Conservation (phyloP, 177 flowering plant species). For the Vitis hybrid region DNA sequence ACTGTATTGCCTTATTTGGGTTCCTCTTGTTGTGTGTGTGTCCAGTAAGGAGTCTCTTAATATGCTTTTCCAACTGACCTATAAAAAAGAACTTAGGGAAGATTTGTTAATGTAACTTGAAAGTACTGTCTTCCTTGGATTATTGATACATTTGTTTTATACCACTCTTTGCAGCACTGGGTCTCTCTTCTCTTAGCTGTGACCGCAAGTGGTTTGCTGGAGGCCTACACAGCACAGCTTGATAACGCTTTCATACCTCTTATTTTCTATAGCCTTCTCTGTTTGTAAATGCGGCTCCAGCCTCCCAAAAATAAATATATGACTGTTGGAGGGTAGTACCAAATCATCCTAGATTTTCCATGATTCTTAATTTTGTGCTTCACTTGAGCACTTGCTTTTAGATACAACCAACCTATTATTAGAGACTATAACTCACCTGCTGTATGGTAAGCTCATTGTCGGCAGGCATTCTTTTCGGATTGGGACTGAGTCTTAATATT, state of each 20-base stretch:
- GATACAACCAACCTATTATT: background rate
- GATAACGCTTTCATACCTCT: constrained; percentile 98
- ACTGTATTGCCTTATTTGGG: no score
- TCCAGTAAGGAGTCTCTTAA: no score
- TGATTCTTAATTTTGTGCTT: background rate
- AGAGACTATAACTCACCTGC: background rate
- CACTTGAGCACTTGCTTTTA: background rate
- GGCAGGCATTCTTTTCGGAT: background rate
- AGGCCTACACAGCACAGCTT: constrained; percentile 96
- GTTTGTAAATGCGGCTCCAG: constrained; percentile 40
- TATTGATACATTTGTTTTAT: constrained; percentile 3
- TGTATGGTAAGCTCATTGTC: background rate
- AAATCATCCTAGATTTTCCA: background rate
- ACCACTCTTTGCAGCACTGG: constrained; percentile 74
- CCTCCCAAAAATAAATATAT: background rate
- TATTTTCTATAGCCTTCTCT: constrained; percentile 87
- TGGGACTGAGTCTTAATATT: background rate
- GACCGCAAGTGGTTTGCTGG: constrained; percentile 79
- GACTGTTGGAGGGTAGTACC: background rate
- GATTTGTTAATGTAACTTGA: background rate
- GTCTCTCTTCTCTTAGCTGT: constrained; percentile 75
- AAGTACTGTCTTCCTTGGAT: background rate
- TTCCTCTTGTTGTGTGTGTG: no score
- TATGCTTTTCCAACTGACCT: no score
- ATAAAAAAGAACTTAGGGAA: no score